Conservation (phyloP, 768 basidiomycete species). For the Lanmaoa pseudosensibilis region DNA sequence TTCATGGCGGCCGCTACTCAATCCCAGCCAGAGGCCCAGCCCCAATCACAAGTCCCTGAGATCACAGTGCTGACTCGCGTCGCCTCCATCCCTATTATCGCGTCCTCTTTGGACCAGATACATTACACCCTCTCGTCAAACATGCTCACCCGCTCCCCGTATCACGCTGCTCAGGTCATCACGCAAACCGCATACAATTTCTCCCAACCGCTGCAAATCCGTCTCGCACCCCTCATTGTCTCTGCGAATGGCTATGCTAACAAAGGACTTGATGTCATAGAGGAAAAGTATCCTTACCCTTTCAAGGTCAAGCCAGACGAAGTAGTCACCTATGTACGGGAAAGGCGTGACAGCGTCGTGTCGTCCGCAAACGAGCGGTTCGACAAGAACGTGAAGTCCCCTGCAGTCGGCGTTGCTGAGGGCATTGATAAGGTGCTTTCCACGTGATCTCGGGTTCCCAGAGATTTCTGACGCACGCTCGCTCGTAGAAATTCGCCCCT, state of each 20-base stretch:
- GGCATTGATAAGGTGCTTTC: conserved; percentile 70
- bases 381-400: conserved; percentile 63
- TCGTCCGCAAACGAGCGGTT: conserved; percentile 59
- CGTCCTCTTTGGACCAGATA: conserved; percentile 59
- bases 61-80: conserved; percentile 64
- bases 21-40: conserved; percentile 21
- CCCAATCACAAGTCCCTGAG: conserved; percentile 41
- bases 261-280: conserved; percentile 71
- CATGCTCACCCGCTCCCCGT: conserved; percentile 61
- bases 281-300: conserved; percentile 72
- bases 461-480: conserved; percentile 12
- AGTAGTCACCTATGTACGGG: conserved; percentile 57
- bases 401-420: conserved; percentile 60
- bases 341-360: conserved; percentile 54
- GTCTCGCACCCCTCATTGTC: conserved; percentile 63
- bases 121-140: conserved; percentile 60
- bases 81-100: conserved; percentile 71
- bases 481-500: conserved; percentile 62
- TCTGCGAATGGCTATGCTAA: conserved; percentile 68
- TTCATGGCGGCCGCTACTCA: conserved; percentile 40
- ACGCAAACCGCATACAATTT: conserved; percentile 59
- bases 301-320: conserved; percentile 77
- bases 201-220: conserved; percentile 64
- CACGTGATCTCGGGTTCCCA: conserved; percentile 19
- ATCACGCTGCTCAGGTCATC: conserved; percentile 61